These are phyloP conservation scores for Claviceps monticola DNA, from an alignment of 2,329 filamentous ascomycete genomes.

Conservation along the genomic window DNA sequence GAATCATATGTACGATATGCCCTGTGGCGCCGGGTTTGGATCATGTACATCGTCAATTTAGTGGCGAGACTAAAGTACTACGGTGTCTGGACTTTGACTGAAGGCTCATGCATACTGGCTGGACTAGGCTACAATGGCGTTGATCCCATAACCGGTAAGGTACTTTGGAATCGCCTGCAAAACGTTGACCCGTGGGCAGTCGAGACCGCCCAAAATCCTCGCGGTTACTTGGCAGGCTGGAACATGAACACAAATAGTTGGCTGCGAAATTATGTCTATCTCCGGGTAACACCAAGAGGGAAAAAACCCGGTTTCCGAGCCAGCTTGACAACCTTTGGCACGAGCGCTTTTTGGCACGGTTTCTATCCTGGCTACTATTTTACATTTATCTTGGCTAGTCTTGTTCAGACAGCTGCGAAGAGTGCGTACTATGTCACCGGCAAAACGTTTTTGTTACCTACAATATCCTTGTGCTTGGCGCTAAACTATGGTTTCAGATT, in stretches of 20 bases:
- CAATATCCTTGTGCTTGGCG: not conserved
- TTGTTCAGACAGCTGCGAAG: constrained; percentile 88
- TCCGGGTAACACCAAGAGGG: constrained; percentile 85
- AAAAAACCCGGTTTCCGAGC: constrained; percentile 95
- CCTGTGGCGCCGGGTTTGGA: constrained; percentile 60
- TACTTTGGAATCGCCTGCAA: constrained; percentile 75
- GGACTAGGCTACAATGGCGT: constrained; percentile 92
- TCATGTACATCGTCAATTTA: constrained; percentile 72
- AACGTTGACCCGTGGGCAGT: constrained; percentile 82
- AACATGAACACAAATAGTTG: constrained; percentile 98
- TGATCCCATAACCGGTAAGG: constrained; percentile 68
- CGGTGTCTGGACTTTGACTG: constrained; percentile 84
- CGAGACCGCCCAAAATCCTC: constrained; percentile 85
- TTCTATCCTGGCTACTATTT: constrained; percentile 97
- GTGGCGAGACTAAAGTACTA: constrained; percentile 87
- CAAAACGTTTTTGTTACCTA: not conserved
- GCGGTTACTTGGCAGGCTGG: constrained; percentile 83
- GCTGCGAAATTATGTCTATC: constrained; percentile 90
- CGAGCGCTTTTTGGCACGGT: constrained; percentile 94
- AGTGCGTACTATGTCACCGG: constrained; percentile 42
- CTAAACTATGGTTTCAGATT: constrained; percentile 41
- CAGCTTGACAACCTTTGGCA: constrained; percentile 84
- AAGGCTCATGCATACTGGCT: constrained; percentile 86
- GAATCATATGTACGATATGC: constrained; percentile 52
- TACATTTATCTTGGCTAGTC: constrained; percentile 74